These are phyloP conservation scores for Celoporthe dispersa DNA, from an alignment of 2,329 filamentous ascomycete genomes.

Conservation along the genomic window DNA sequence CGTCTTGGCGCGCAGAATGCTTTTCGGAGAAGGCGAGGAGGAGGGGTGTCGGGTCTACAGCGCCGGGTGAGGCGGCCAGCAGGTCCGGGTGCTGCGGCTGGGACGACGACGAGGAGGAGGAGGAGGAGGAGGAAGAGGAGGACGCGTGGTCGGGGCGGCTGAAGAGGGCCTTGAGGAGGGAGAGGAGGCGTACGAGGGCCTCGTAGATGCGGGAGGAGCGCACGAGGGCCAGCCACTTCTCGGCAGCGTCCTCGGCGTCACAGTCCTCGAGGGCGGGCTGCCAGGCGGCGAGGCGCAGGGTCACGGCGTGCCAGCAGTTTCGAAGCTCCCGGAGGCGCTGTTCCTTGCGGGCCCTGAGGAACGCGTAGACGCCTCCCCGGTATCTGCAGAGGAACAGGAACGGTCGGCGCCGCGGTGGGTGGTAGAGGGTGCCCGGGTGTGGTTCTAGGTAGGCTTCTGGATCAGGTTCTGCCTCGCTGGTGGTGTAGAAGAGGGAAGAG, in stretches of 20 bases:
- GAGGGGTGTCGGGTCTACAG: background rate
- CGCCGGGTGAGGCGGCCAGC: background rate
- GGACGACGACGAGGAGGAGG: too few species aligned
- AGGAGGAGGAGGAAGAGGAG: too few species aligned
- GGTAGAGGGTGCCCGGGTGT: background rate
- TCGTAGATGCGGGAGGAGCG: background rate
- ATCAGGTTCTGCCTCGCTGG: background rate
- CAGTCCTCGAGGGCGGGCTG: background rate
- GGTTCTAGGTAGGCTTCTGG: background rate
- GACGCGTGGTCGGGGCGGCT: background rate
- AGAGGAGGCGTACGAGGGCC: background rate
- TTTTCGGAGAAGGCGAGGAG: background rate
- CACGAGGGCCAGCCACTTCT: background rate
- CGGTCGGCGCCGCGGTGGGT: background rate
- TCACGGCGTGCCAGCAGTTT: background rate
- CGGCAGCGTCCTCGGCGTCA: background rate
- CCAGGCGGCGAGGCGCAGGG: background rate
- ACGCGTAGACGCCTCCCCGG: background rate
- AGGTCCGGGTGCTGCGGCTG: too few species aligned
- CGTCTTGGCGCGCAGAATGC: background rate
- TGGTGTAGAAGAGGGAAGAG: background rate
- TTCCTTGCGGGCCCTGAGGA: background rate
- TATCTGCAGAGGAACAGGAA: background rate
- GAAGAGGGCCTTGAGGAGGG: background rate
- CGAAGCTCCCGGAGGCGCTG: background rate